Base-by-base conservation (phyloP, 352 stramenopile genomes). In the Phytophthora sp. region DNA sequence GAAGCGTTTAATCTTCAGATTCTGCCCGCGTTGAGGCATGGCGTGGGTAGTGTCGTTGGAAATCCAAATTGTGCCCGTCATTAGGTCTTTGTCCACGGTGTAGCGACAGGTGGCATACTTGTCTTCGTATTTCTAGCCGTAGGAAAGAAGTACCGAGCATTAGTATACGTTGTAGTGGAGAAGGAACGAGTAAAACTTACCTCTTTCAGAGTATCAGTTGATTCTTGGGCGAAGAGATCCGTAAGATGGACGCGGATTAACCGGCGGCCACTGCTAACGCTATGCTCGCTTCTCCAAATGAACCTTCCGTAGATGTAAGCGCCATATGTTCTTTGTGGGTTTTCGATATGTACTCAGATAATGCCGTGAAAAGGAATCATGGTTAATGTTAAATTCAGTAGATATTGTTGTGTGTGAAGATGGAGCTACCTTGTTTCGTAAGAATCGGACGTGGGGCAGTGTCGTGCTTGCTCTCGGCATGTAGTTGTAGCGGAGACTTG, bases 221-320 rank as follows among this genome's bases (percentile, higher is more conserved):
- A 21, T 41, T 20, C 12, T 2, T 12, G 12, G 35, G 35, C 13
- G 13, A 41, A 41, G 2, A 41, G 35, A 20, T 41, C 12, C 11
- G 35, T 41, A n/a, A 41, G 3, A 7, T 41, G 35, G 12, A 41
- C 20, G 8, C 35, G 35, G 15, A 20, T 16, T 5, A 41, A n/a
- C n/a, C n/a, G 15, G 15, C 12, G 35, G 35, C 12, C 13, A 21
- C 7, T 41, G 12, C 8, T 7, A 4, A 4, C 35, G 15, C 12
- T 13, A 7, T 18, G 35, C 1, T 41, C 35, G 12, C 35, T 41
- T 41, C 20, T 41, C 35, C 35, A 41, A 16, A 41, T 21, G 35
- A 59, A 59, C 15, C 52, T 49, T 16, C 36, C 36, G 36, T 41
- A 59, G 18, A 59, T 51, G 4, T 42, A 41, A 23, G 18, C 38